Evolutionary conservation across 805 yeast species (phyloP).

Genomic region (Ogataea dorogensis): DNA sequence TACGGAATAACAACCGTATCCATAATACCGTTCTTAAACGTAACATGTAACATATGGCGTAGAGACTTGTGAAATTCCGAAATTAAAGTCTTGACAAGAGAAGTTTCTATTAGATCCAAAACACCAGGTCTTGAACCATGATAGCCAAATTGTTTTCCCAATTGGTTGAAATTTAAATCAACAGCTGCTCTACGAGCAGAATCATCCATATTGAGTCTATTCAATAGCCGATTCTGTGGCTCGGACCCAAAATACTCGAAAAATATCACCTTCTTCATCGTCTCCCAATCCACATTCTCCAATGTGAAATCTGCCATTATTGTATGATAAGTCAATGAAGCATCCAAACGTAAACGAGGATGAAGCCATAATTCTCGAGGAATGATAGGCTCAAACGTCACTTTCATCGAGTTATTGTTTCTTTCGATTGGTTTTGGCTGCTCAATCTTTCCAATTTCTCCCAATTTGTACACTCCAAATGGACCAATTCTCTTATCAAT

Average conservation of each 20-base stretch:
- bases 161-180: constrained; percentile 12
- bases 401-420: neutral
- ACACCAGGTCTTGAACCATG: constrained; percentile 14
- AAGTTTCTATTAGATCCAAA: constrained; percentile 18
- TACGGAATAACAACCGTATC: constrained; percentile 27
- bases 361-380: constrained; percentile 36
- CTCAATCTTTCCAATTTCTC: neutral
- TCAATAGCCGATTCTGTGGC: constrained; percentile 24
- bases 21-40: constrained; percentile 25
- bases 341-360: constrained; percentile 32
- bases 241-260: constrained; percentile 24
- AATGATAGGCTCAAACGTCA: constrained; percentile 10
- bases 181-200: constrained; percentile 1
- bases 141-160: constrained; percentile 21
- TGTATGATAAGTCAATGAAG: constrained; percentile 30
- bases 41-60: constrained; percentile 19
- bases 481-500: constrained; percentile 36
- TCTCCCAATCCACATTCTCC: constrained; percentile 20
- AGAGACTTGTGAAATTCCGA: constrained; percentile 27
- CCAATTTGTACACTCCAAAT: constrained; percentile 24
- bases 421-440: neutral
- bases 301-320: constrained; percentile 26
- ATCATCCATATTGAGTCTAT: constrained; percentile 18
- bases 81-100: constrained; percentile 23
- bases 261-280: constrained; percentile 28